Evolutionary conservation across 768 basidiomycete genomes (phyloP).

Genomic region (Coprinellus micaceus): DNA sequence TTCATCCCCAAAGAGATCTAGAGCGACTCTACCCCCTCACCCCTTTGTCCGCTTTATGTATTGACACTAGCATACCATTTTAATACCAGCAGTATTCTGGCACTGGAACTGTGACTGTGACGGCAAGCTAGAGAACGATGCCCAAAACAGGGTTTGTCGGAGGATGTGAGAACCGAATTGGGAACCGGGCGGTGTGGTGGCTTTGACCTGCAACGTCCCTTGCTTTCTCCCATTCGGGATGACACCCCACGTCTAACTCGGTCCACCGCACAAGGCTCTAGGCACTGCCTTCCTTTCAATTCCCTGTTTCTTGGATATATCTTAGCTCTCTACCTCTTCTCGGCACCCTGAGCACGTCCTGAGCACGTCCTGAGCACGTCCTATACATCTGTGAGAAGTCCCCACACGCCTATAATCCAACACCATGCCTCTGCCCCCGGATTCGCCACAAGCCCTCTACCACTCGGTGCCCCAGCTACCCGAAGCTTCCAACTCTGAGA

Average conservation of each 20-base stretch:
- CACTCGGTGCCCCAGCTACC: slow-evolving; percentile 16
- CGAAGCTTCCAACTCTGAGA: slow-evolving; percentile 6
- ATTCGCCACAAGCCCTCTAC: slow-evolving; percentile 18
- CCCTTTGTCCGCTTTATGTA: background rate
- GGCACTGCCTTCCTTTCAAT: too few relatives aligned
- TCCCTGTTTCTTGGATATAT: background rate
- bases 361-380: too few relatives aligned
- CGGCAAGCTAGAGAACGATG: too few relatives aligned
- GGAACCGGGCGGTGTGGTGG: background rate
- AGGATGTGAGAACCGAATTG: background rate
- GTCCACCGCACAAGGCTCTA: background rate
- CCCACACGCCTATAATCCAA: background rate
- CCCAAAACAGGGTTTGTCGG: too few relatives aligned
- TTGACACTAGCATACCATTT: background rate
- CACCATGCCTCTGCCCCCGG: background rate
- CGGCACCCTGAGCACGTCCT: too few relatives aligned
- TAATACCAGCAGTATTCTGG: slow-evolving; percentile 1
- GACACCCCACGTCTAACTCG: background rate
- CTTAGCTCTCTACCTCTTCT: background rate
- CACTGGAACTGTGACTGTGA: background rate
- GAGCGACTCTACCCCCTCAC: background rate
- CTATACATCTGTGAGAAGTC: too few relatives aligned
- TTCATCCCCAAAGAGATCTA: slow-evolving; percentile 41
- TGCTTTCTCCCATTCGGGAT: background rate
- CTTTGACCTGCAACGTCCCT: background rate